Base-by-base conservation (phyloP, 768 basidiomycete species). In the Leccinum boreale region DNA sequence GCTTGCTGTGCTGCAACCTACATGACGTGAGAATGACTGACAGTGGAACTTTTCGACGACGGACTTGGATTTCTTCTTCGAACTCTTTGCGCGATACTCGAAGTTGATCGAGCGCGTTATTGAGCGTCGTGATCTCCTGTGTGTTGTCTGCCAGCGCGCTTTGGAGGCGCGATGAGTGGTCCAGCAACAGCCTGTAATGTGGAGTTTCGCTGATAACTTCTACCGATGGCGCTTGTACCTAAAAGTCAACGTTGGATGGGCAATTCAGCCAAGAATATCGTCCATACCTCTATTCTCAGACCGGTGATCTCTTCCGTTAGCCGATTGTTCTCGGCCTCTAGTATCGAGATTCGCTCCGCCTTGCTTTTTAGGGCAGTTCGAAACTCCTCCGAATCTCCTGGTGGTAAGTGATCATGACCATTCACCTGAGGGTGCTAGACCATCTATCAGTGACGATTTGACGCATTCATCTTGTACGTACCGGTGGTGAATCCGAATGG, bases 401-500 rank as follows among this genome's bases (percentile, higher is more conserved):
- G 36, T 75, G 71, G 44, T 78, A 64, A 45, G 55, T 77, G 76
- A 54, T 75, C 70, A 24, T 74, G 67, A 26, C 77, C 78, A 59
- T 81, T 81, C 17, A 62, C 35, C 53, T 71, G 74, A 31, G 67
- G 65, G 50, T 69, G 79, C 85, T 89, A 67, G 3, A 29, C 64
- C 51, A 55, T 29, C 63, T 15, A 77, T 87, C 78, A 73, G 59
- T 10, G n/a, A 52, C 29, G n/a, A 2, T n/a, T 17, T 19, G 70
- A 63, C 62, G 48, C 64, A 66, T 7, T 5, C 51, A 75, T 78
- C 8, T 21, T 77, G 78, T 79, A 87, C 89, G 84, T 81, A 89
- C 89, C 78, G 76, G 80, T 73, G 86, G 84, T 79, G 85, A 81
- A 76, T 80, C 83, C 73, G 81, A 78, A 73, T 76, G 77, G 65